These are phyloP conservation scores for Phytopythium aichiense DNA, from an alignment of 352 stramenopile species.

Conservation along the genomic window DNA sequence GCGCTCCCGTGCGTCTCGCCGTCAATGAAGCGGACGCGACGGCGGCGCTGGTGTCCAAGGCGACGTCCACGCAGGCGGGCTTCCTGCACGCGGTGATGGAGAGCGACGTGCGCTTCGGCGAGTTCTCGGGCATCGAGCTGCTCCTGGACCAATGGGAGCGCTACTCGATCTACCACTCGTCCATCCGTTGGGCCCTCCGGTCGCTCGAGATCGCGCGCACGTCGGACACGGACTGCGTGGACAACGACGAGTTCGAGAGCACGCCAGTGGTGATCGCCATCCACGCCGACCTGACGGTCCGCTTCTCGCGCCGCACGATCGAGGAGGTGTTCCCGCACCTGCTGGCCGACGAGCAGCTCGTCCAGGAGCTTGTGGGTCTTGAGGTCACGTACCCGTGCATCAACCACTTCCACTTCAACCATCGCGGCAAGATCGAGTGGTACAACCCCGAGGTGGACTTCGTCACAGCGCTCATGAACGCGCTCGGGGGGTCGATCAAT, in stretches of 20 bases:
- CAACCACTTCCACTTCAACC: conserved; percentile 43
- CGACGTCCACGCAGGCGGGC: conserved; percentile 17
- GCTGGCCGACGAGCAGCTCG: conserved; percentile 25
- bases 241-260: conserved; percentile 14
- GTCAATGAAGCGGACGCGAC: conserved; percentile 25
- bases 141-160: conserved; percentile 51
- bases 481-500: conserved; percentile 20
- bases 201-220: conserved; percentile 29
- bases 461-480: conserved; percentile 20
- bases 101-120: conserved; percentile 36
- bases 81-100: conserved; percentile 39
- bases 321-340: conserved; percentile 51
- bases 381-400: conserved; percentile 41
- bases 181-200: conserved; percentile 39
- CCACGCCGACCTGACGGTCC: conserved; percentile 26
- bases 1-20: conserved; percentile 33
- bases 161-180: conserved; percentile 46
- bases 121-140: conserved; percentile 41
- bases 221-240: conserved; percentile 25
- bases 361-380: conserved; percentile 38
- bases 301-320: conserved; percentile 46
- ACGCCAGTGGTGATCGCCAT: conserved; percentile 23
- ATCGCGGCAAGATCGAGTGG: conserved; percentile 31
- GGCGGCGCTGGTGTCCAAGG: conserved; percentile 18
- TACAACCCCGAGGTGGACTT: conserved; percentile 43